Evolutionary conservation across 352 stramenopile genomes (phyloP), one percentile per base, ranked within the genome.

Genomic region (Phytopythium helicoides): DNA sequence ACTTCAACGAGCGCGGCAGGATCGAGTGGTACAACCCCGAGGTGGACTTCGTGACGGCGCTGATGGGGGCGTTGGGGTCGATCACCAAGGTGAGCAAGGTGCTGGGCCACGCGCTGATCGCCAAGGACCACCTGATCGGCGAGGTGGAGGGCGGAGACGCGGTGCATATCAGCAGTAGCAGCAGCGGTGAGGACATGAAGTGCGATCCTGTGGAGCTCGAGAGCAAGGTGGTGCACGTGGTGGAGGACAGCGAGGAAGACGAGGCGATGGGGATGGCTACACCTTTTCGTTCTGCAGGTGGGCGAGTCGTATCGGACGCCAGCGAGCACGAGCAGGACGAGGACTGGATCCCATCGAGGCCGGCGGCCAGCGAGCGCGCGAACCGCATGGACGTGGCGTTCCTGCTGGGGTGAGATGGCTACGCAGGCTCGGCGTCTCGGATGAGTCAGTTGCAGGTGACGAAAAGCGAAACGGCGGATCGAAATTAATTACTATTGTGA

Each of bases 21-120:
- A 72, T 89, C 52, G 18, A 68, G 9, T 33, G 71, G 39, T 89
- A 86, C 60, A 70, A 87, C 52, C 67, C 71, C 6, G 63, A 87
- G 25, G 78, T 86, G 6, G 74, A 69, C 34, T 85, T 89, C 39
- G 67, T 84, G 3, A 68, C 71, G 25, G 75, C 73, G 1, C 59
- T 86, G 34, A 34, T 76, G 6, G 36, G 37, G n/a, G 40, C 63
- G 31, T 39, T 86, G 14, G 58, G 55, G 16, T 61, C 19, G 10
- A 54, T 79, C 10, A 45, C 52, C 5, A 36, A 66, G 10, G 73
- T 81, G 11, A 35, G 19, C 0, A 36, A 61, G 11, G 58, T 84
- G 8, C 45, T 87, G 42, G 55, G 56, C 35, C 61, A 56, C 53
- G 69, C 68, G 12, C 55, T 68, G 25, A 71, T 87, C 38, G 58